Percentiles rank a stretch among this genome's conserved stretches.
Evolutionary conservation across 805 yeast genomes (phyloP).

Genomic region (Saccharomycopsis capsularis): DNA sequence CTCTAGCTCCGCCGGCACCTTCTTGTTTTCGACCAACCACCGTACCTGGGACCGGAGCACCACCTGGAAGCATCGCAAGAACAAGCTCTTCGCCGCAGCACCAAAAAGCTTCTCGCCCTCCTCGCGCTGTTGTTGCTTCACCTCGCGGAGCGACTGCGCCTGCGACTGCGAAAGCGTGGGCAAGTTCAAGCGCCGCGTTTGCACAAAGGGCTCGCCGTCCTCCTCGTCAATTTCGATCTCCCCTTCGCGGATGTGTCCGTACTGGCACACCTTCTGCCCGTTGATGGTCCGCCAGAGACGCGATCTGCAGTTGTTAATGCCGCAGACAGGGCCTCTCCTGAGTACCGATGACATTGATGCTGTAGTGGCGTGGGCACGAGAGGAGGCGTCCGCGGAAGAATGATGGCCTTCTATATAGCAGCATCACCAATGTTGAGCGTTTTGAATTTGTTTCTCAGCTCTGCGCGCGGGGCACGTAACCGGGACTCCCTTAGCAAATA

Average conservation of each 20-base stretch:
- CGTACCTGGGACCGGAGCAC: conserved; percentile 43
- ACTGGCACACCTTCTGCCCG: conserved; percentile 80
- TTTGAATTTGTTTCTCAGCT: too few species aligned
- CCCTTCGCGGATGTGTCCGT: conserved; percentile 84
- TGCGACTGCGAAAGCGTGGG: conserved; percentile 36
- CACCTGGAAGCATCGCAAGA: conserved; percentile 41
- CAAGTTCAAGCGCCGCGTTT: conserved; percentile 50
- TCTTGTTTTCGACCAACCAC: conserved; percentile 31
- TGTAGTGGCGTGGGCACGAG: too few species aligned
- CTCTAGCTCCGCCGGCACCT: conserved; percentile 29
- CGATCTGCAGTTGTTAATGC: conserved; percentile 83
- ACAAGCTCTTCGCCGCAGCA: conserved; percentile 37
- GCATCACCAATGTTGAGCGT: too few species aligned
- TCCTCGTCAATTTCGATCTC: conserved; percentile 76
- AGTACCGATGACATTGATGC: conserved; percentile 30
- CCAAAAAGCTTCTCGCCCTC: conserved; percentile 36
- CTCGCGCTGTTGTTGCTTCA: conserved; percentile 23
- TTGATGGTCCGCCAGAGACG: conserved; percentile 61
- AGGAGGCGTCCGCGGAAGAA: too few species aligned
- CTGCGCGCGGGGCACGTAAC: too few species aligned
- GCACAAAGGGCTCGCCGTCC: conserved; percentile 51
- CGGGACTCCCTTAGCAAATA: too few species aligned
- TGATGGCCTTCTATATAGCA: too few species aligned
- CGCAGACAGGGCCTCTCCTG: conserved; percentile 78
- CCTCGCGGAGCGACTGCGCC: conserved; percentile 25